These are phyloP conservation scores for Boletus fagicola DNA, from an alignment of 768 basidiomycete species.

Conservation along the genomic window DNA sequence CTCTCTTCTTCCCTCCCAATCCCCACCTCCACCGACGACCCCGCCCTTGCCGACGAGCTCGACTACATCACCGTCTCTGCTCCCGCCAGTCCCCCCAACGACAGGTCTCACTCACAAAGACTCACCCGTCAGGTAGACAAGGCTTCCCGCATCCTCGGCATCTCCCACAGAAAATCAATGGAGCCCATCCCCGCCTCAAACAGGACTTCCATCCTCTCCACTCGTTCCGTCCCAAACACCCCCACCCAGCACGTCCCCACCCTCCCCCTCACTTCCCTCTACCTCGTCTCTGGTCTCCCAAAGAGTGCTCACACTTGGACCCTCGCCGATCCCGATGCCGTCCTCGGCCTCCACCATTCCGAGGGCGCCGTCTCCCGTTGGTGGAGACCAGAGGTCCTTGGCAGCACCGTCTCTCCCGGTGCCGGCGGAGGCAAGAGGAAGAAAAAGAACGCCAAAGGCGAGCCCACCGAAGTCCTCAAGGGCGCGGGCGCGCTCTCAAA, in stretches of 20 bases:
- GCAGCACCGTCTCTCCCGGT: slow-evolving; percentile 82
- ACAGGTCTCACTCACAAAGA: slow-evolving; percentile 36
- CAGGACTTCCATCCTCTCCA: slow-evolving; percentile 76
- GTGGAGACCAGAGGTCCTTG: slow-evolving; percentile 91
- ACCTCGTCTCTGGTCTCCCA: slow-evolving; percentile 85
- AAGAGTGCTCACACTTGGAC: slow-evolving; percentile 92
- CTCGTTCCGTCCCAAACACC: slow-evolving; percentile 44
- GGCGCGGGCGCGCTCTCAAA: slow-evolving; percentile 80
- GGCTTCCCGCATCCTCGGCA: slow-evolving; percentile 74
- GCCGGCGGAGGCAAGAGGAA: slow-evolving; percentile 79
- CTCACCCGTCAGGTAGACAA: slow-evolving; percentile 56
- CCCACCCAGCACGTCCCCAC: slow-evolving; percentile 65
- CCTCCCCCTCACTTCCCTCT: slow-evolving; percentile 76
- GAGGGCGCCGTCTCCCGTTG: slow-evolving; percentile 85
- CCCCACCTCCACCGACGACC: slow-evolving; percentile 8
- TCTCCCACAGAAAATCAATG: slow-evolving; percentile 74
- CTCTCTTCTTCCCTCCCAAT: not conserved
- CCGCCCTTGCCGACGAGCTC: slow-evolving; percentile 61
- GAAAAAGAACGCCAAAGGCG: slow-evolving; percentile 57
- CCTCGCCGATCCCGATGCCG: slow-evolving; percentile 79
- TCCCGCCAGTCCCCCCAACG: slow-evolving; percentile 9
- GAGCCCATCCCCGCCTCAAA: slow-evolving; percentile 79
- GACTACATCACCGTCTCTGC: slow-evolving; percentile 64
- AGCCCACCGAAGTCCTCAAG: slow-evolving; percentile 56
- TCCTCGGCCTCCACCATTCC: slow-evolving; percentile 75